Evolutionary conservation across 768 basidiomycete genomes (phyloP), one percentile per base, ranked within the genome.

Genomic region (Suillus ampliporus): DNA sequence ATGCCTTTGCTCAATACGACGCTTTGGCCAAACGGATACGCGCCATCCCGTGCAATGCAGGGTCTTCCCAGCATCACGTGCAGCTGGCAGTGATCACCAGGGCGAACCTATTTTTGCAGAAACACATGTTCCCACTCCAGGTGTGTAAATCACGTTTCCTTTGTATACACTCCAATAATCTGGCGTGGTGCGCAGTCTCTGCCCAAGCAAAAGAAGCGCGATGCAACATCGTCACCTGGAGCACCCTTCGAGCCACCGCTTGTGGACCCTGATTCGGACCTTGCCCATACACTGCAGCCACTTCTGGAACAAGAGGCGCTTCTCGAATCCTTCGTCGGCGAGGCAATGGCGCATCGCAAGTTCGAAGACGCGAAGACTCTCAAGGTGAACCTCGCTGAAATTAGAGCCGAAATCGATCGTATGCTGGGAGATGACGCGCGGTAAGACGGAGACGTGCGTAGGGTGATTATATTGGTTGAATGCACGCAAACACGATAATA

Each of bases 361-460:
- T 98, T 99, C 66, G 97, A 99, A 75, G 97, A 99, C 71, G 91
- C 91, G 15, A 91, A 91, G 75, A 91, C 90, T 4, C 79, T 99
- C 64, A 89, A 92, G 72, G 73, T 78, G 37, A 96, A 90, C 73
- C 74, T 98, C 57, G 81, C 79, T 51, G 97, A 99, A 78, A 93
- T 99, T 61, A 82, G 90, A 66, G 80, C 71, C 14, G 96, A 97
- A 80, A 95, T 98, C 57, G 88, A 88, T 65, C 86, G 83, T 70
- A 81, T 95, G 64, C 52, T 89, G 47, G 76, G 71, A 44, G 75
- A 76, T 61, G 74, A 73, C 38, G 66, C 70, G 8, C 65, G 63
- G 34, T 64, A 60, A 53, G 31, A 53, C 44, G 63, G 40, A 48
- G 26, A 2, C 64, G 64, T 6, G 17, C 38, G 13, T 56, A 14